A percentile compares a stretch with the other conserved stretches of the same genome.
Evolutionary conservation across 2,329 filamentous ascomycete species (phyloP).

Genomic region (Talaromyces sp.): DNA sequence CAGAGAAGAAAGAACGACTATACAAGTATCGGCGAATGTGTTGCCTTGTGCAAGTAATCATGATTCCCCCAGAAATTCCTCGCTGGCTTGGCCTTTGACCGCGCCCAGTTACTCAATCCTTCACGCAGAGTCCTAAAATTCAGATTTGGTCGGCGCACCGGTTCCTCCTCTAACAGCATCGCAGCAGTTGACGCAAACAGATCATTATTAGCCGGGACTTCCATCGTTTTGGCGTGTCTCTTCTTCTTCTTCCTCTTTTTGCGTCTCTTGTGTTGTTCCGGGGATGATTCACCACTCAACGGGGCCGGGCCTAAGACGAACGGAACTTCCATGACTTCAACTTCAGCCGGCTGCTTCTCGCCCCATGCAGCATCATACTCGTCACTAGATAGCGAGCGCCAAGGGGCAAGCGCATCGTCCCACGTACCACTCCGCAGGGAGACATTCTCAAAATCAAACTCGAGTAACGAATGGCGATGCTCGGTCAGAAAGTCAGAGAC

Average conservation of each 20-base stretch:
- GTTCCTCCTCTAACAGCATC: conserved; percentile 16
- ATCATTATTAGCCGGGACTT: not conserved
- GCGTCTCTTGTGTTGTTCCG: conserved; percentile 12
- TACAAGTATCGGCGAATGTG: conserved; percentile 4
- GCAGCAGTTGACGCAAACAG: conserved; percentile 9
- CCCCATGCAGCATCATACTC: conserved; percentile 37
- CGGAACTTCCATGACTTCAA: conserved; percentile 36
- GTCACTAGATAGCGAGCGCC: conserved; percentile 31
- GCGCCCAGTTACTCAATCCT: conserved; percentile 6
- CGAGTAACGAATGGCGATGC: conserved; percentile 63
- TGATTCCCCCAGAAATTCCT: not conserved
- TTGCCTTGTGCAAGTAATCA: not conserved
- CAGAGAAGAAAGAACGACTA: not conserved
- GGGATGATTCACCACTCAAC: conserved; percentile 13
- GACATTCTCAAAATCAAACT: conserved; percentile 77
- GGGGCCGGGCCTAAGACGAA: conserved; percentile 30
- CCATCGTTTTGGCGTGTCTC: not conserved
- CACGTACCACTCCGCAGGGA: conserved; percentile 66
- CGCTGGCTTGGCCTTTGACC: conserved; percentile 20
- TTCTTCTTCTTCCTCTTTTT: conserved; percentile 11
- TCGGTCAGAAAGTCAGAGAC: conserved; percentile 62
- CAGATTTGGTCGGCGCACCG: conserved; percentile 16
- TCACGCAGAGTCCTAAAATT: conserved; percentile 22
- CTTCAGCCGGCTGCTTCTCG: conserved; percentile 30
- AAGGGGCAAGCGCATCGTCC: conserved; percentile 74